phyloP scores from a whole-genome alignment of 148 eudicot genomes.

The Dianthus caryophyllus region DNA sequence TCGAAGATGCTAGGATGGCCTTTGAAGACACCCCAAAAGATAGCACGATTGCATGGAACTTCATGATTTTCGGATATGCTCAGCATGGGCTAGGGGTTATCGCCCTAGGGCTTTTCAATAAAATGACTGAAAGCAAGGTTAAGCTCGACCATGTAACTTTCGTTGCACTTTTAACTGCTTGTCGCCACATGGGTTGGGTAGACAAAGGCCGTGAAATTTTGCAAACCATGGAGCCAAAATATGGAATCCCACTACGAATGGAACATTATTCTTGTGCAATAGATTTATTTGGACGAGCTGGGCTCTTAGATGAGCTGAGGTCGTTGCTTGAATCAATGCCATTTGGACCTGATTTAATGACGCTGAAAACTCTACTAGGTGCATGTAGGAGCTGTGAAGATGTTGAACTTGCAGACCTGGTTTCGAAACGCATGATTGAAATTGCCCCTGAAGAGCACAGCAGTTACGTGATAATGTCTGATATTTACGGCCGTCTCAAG shows the following conservation, averaged over 20 bases:
- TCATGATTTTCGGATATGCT: constrained; percentile 68
- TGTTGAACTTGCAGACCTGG: constrained; percentile 51
- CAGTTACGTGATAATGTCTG: constrained; percentile 63
- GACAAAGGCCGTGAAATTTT: constrained; percentile 57
- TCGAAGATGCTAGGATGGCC: constrained; percentile 53
- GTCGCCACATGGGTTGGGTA: constrained; percentile 76
- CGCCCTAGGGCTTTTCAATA: constrained; percentile 52
- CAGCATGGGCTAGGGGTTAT: constrained; percentile 63
- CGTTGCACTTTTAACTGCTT: constrained; percentile 72
- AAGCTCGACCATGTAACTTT: constrained; percentile 69
- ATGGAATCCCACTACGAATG: constrained; percentile 51
- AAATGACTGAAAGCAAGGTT: constrained; percentile 39
- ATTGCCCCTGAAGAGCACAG: constrained; percentile 62
- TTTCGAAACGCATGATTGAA: constrained; percentile 47
- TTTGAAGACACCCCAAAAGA: constrained; percentile 49
- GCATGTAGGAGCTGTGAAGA: constrained; percentile 65
- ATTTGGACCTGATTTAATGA: constrained; percentile 69
- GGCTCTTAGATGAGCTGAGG: constrained; percentile 49
- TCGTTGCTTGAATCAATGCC: constrained; percentile 59
- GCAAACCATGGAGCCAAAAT: constrained; percentile 45
- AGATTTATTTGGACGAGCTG: constrained; percentile 70
- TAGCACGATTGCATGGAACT: constrained; percentile 69
- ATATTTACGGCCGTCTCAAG: constrained; percentile 54
- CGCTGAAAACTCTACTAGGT: constrained; percentile 60
- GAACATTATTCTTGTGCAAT: constrained; percentile 78